phyloP scores from a whole-genome alignment of 176 grass and related monocot species.

The Oryza longistaminata region DNA sequence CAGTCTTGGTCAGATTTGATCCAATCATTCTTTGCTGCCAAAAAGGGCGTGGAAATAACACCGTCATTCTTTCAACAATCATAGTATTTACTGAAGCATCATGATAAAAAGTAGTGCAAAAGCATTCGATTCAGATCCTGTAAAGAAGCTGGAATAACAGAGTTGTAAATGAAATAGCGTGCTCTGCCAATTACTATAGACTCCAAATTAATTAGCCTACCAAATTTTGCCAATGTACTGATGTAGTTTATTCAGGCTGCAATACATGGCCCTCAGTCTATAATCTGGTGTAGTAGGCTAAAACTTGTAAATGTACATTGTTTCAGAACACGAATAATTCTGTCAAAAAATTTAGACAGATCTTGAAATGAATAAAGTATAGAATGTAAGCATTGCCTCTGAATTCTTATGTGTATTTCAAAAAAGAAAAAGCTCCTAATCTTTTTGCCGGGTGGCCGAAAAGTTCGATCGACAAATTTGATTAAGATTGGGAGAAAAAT shows the following conservation, averaged over 20 bases:
- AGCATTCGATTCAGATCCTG: constrained; percentile 13
- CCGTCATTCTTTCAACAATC: constrained; percentile 7
- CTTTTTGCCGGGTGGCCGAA: no score
- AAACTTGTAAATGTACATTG: constrained; percentile 38
- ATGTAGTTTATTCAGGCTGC: constrained; percentile 40
- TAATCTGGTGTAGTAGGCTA: constrained; percentile 14
- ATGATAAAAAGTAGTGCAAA: constrained; percentile 28
- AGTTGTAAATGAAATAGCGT: constrained; percentile 41
- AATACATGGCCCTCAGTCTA: not conserved
- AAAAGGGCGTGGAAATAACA: constrained; percentile 30
- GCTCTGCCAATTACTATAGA: constrained; percentile 29
- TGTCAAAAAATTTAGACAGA: constrained; percentile 34
- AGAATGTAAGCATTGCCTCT: not conserved
- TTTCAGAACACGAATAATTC: constrained; percentile 20
- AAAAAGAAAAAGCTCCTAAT: not conserved
- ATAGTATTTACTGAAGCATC: constrained; percentile 27
- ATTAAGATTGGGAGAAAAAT: no score
- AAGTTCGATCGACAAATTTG: no score
- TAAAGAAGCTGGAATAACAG: constrained; percentile 34
- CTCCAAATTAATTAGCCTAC: not conserved
- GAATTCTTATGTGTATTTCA: not conserved
- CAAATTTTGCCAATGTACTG: constrained; percentile 25
- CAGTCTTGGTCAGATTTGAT: constrained; percentile 16
- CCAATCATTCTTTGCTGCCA: constrained; percentile 27
- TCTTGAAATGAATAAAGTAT: constrained; percentile 10